Conservation (phyloP, 2,329 filamentous ascomycete species). For the Hymenoscyphus scutula region DNA sequence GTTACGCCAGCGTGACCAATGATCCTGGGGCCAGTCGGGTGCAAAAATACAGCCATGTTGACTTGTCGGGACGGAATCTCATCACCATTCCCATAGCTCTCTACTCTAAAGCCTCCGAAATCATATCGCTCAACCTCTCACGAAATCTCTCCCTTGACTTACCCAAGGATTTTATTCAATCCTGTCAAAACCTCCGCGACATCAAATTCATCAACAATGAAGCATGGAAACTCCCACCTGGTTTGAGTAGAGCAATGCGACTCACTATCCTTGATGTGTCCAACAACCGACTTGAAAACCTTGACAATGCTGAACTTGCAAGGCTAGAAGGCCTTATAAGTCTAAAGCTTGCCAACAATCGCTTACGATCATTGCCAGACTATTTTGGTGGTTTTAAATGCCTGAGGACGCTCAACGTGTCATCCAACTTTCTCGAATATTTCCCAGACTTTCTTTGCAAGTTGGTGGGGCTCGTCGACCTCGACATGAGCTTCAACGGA, state of each 20-base stretch:
- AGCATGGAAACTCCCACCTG: constrained; percentile 78
- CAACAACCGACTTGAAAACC: constrained; percentile 85
- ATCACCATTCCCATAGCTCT: constrained; percentile 93
- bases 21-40: constrained; percentile 79
- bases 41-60: constrained; percentile 91
- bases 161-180: constrained; percentile 93
- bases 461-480: constrained; percentile 78
- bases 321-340: constrained; percentile 75
- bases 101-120: constrained; percentile 87
- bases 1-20: constrained; percentile 68
- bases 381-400: constrained; percentile 81
- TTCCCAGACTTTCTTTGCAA: constrained; percentile 86
- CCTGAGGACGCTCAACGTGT: constrained; percentile 82
- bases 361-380: constrained; percentile 71
- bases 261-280: constrained; percentile 91
- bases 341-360: constrained; percentile 91
- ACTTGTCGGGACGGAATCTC: constrained; percentile 84
- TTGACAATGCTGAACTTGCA: constrained; percentile 81
- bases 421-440: constrained; percentile 83
- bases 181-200: constrained; percentile 85
- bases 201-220: constrained; percentile 97
- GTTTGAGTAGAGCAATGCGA: constrained; percentile 74
- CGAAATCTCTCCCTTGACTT: constrained; percentile 89
- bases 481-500: constrained; percentile 95
- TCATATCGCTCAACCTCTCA: constrained; percentile 91